These are phyloP conservation scores for Marasmius oreades DNA, from an alignment of 1,284 basidiomycete genomes.

Conservation along the genomic window DNA sequence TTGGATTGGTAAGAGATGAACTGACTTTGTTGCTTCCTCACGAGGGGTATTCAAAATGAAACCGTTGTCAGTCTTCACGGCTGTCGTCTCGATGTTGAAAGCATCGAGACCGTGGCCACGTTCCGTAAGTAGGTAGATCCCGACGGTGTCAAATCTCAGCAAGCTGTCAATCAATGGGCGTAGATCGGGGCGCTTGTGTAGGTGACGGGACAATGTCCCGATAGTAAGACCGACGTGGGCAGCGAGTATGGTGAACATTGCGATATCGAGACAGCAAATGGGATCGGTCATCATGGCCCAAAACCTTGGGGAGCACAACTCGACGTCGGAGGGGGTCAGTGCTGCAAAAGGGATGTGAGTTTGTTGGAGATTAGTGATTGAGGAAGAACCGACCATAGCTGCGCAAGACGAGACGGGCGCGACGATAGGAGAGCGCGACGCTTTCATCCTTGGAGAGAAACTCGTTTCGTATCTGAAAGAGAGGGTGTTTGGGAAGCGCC, in stretches of 20 bases:
- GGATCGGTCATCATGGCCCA: slow-evolving; percentile 51
- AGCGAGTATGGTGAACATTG: slow-evolving; percentile 46
- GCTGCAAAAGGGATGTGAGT: slow-evolving; percentile 24
- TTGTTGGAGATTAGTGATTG: slow-evolving; percentile 1
- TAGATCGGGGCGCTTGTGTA: slow-evolving; percentile 43
- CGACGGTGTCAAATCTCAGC: slow-evolving; percentile 45
- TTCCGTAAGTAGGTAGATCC: slow-evolving; percentile 50
- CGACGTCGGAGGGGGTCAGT: slow-evolving; percentile 40
- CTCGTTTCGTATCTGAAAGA: slow-evolving; percentile 41
- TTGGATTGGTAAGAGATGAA: slow-evolving; percentile 3
- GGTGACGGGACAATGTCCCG: slow-evolving; percentile 46
- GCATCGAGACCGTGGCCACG: slow-evolving; percentile 58
- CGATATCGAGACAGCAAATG: slow-evolving; percentile 42
- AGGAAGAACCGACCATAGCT: slow-evolving; percentile 39
- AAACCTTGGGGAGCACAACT: slow-evolving; percentile 40
- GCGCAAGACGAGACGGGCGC: slow-evolving; percentile 41
- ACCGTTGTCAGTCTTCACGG: slow-evolving; percentile 43
- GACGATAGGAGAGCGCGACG: slow-evolving; percentile 43
- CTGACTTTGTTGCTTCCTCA: slow-evolving; percentile 55
- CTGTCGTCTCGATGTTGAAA: slow-evolving; percentile 57
- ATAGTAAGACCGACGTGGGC: slow-evolving; percentile 46
- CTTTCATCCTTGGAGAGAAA: slow-evolving; percentile 41
- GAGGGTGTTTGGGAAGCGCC: slow-evolving; percentile 38
- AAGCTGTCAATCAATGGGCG: slow-evolving; percentile 40
- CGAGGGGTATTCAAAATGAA: slow-evolving; percentile 52